Base-by-base conservation (phyloP, 768 basidiomycete species). In the Infundibulicybe gibba region DNA sequence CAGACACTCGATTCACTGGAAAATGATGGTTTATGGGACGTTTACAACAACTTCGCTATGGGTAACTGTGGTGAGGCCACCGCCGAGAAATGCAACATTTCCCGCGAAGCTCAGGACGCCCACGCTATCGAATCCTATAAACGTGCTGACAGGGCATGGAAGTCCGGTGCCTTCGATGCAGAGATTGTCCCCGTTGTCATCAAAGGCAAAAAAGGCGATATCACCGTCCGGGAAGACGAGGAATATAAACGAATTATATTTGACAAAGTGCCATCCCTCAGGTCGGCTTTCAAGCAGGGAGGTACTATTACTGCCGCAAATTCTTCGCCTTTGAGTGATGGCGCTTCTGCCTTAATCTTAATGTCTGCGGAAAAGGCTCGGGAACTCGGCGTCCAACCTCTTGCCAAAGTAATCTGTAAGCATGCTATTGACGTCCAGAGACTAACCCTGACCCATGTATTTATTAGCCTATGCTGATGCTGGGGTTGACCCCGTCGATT, bases 21-120 rank as follows among this genome's bases (percentile, higher is more conserved):
- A 67, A 77, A 69, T 56, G 97, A 99, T 57, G 97, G 94, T 55
- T 88, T 99, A 42, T 90, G 85, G 83, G 97, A 99, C 67, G 92
- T 91, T 44, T 97, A 93, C 80, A 94, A 97, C 77, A 85, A 97
- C 69, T 90, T 92, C 61, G 85, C 93, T 25, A 99, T 99, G 97
- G 97, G 97, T 48, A 91, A 91, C 77, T 98, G 95, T 63, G 95
- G 83, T 56, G 97, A 99, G 69, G 63, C 74, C 56, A 81, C 89
- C 21, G 91, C 94, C 13, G 80, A 77, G 54, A 94, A 94, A 66
- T 74, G 85, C 65, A 68, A 70, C 33, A 94, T 99, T 67, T 76
- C 83, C 44, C 87, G 97, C 38, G 88, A 94, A 67, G 77, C 85
- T 20, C 87, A 90, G 64, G 97, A 99, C 65, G 74, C 79, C 15